Base-by-base conservation (phyloP, 2,329 filamentous ascomycete species). In the Talaromyces verruculosus region DNA sequence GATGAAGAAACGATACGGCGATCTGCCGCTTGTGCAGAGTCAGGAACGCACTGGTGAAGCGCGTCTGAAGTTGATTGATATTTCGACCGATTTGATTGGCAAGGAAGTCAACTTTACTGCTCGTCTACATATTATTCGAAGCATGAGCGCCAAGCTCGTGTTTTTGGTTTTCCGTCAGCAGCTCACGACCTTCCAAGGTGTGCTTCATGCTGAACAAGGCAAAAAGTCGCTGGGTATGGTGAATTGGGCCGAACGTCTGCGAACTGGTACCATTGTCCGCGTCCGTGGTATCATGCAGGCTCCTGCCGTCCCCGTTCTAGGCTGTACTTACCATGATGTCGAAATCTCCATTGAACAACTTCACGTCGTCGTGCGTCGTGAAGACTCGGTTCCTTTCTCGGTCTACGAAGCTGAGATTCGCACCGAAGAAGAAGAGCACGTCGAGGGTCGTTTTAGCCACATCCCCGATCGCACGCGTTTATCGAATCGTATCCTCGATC, bases 121-220 rank as follows among this genome's bases (percentile, higher is more conserved):
- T 41, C 85, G 91, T 39, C 82, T 95, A 22, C 90, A 94, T 76
- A 91, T 93, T 65, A 84, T 95, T 66, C 88, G 93, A 57, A 89
- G 90, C 71, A 85, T 97, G 81, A 94, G 92, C 74, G 85, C 91
- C 71, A 89, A 91, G 70, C 83, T 97, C 39, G 91, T 92, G 72
- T 97, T 97, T 77, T 81, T 97, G 51, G 86, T 96, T 66, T 90
- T 97, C 74, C 89, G 93, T 64, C 92, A 97, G 78, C 90, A 93
- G 79, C 88, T 91, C 13, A 84, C 86, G 69, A 95, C 92, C 28
- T 87, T 97, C 61, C 93, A 97, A 77, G 93, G 92, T 68, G 91
- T 97, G 2, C 82, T 97, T 47, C 82, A 87, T 25, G 80, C 83
- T 67, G 82, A 85, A 69, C 81, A 88, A 69, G 85, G 87, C 6